Percentiles rank a stretch among this genome's conserved stretches.
Evolutionary conservation across 139 green algal species (phyloP).

Genomic region (Coelastrella sp.): DNA sequence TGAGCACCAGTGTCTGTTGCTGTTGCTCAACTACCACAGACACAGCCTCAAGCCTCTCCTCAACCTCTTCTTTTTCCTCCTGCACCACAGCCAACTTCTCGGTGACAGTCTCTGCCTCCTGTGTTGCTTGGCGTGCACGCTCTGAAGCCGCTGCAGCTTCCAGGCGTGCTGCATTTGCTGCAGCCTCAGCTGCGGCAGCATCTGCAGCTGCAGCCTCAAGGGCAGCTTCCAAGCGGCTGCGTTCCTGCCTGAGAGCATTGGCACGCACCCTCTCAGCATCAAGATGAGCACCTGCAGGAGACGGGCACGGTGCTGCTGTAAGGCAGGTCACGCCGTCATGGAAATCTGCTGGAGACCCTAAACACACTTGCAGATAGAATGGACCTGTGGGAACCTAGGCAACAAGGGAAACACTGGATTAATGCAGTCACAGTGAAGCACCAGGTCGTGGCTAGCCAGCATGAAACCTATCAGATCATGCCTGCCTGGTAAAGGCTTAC

Average conservation of each 20-base stretch:
- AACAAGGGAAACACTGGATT: no score
- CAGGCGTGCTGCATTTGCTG: slow-evolving; percentile 4
- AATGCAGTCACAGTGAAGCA: no score
- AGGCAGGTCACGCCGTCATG: no score
- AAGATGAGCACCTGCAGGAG: background rate
- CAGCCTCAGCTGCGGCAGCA: slow-evolving; percentile 1
- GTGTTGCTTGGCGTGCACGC: background rate
- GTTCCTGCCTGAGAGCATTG: background rate
- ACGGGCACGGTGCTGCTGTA: no score
- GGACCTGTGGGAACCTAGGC: no score
- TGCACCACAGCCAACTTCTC: background rate
- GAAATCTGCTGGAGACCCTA: no score
- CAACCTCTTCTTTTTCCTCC: background rate
- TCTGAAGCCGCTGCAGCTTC: slow-evolving; percentile 1
- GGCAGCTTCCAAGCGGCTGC: slow-evolving; percentile 6
- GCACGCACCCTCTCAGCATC: slow-evolving; percentile 7
- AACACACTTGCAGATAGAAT: no score
- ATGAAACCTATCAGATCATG: no score
- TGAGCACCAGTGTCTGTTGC: slow-evolving; percentile 11
- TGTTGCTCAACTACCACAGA: slow-evolving; percentile 27
- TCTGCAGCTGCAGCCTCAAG: slow-evolving; percentile 7
- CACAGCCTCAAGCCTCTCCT: background rate
- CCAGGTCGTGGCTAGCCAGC: no score
- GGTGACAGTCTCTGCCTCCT: background rate
- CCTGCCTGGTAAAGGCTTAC: no score